Conservation (phyloP, 2,329 filamentous ascomycete species). For the Penicillium sp. region DNA sequence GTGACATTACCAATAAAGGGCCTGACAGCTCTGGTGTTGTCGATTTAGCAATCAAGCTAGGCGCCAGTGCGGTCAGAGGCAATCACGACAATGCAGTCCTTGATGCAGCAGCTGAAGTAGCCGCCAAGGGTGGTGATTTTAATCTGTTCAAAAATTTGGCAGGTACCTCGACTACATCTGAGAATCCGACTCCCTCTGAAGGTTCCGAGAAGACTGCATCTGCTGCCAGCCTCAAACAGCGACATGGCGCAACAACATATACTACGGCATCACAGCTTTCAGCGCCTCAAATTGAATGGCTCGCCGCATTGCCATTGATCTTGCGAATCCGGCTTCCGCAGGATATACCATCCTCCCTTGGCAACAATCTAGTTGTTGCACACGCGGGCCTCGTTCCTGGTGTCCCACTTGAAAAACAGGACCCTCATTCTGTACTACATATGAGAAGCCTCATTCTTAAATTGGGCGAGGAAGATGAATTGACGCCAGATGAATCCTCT, state of each 20-base stretch:
- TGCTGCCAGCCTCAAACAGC: neutral
- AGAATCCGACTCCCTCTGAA: neutral
- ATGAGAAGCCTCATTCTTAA: slow-evolving; percentile 25
- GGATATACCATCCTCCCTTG: slow-evolving; percentile 11
- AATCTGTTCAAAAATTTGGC: neutral
- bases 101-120: slow-evolving; percentile 26
- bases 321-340: slow-evolving; percentile 26
- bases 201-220: slow-evolving; percentile 1
- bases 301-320: slow-evolving; percentile 31
- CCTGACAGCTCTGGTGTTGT: slow-evolving; percentile 31
- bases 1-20: slow-evolving; percentile 33
- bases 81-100: slow-evolving; percentile 36
- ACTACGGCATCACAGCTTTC: slow-evolving; percentile 25
- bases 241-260: slow-evolving; percentile 14
- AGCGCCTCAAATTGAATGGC: slow-evolving; percentile 26
- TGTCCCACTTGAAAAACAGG: slow-evolving; percentile 26
- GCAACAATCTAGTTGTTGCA: slow-evolving; percentile 25
- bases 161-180: neutral
- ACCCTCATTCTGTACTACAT: slow-evolving; percentile 29
- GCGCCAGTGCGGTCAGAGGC: slow-evolving; percentile 33
- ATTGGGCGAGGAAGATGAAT: neutral
- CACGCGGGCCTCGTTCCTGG: slow-evolving; percentile 31
- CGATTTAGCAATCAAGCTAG: slow-evolving; percentile 30
- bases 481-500: slow-evolving; percentile 16
- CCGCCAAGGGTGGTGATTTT: neutral